Conservation (phyloP, 2,329 filamentous ascomycete species). For the Aspergillus sp. region DNA sequence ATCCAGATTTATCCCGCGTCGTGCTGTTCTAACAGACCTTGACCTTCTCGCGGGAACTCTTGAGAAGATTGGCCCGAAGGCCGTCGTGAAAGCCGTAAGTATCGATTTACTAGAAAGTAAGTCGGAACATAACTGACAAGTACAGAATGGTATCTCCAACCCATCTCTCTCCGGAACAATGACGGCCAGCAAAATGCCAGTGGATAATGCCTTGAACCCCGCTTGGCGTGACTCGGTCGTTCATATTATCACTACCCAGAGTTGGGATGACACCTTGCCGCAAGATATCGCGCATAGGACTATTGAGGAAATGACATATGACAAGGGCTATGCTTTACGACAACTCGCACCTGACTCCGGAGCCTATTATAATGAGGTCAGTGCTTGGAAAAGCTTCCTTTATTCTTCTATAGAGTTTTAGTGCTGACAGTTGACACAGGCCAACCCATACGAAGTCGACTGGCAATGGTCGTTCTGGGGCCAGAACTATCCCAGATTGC, state of each 20-base stretch:
- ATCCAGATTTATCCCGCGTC: too few relatives aligned
- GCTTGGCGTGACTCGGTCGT: conserved; percentile 13
- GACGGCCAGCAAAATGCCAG: conserved; percentile 6
- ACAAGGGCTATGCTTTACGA: too few relatives aligned
- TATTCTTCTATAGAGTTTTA: too few relatives aligned
- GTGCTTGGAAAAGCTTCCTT: too few relatives aligned
- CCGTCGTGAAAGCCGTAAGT: too few relatives aligned
- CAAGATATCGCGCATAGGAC: not conserved
- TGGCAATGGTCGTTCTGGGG: conserved; percentile 16
- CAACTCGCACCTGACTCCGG: too few relatives aligned
- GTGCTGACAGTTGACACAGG: conserved; percentile 3
- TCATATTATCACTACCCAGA: conserved; percentile 8
- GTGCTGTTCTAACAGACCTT: too few relatives aligned
- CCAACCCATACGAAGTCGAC: conserved; percentile 7
- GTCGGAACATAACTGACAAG: too few relatives aligned
- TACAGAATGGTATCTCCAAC: not conserved
- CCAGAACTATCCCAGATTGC: conserved; percentile 13
- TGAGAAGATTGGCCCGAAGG: too few relatives aligned
- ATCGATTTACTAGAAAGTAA: too few relatives aligned
- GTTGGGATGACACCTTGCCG: conserved; percentile 9
- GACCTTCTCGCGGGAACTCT: too few relatives aligned
- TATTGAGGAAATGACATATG: too few relatives aligned
- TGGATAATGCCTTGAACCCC: conserved; percentile 12
- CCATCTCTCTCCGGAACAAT: conserved; percentile 12
- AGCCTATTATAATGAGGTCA: not conserved